Evolutionary conservation across 495 filamentous ascomycete species (phyloP), one percentile per base, ranked within the genome.

Genomic region (Neurospora discreta): DNA sequence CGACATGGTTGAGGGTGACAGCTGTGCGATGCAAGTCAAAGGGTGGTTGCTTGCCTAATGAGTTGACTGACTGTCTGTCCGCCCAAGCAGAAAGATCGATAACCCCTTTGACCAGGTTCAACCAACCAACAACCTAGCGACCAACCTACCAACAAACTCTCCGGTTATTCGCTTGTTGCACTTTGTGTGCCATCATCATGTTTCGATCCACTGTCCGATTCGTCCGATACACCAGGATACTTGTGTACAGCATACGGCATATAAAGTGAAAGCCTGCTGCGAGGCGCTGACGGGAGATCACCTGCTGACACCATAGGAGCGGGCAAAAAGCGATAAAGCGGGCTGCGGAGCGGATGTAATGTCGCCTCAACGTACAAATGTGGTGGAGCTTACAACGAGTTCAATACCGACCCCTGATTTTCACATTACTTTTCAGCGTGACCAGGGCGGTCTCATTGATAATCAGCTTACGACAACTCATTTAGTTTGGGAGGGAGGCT

Each of bases 381-480:
- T 26, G 11, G 46, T 52, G 46, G 26, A 52, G 46, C 46, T 52
- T 46, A 3, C 8, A 58, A 30, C 13, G 5, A 58, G 44, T 46
- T 23, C 26, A 60, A 60, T 60, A 60, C 52, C 26, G 52, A 60
- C 52, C 2, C 26, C 6, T 60, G 52, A 1, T 58, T 30, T 1
- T 58, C 3, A 38, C 3, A 38, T 7, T 38, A 8, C 23, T 44
- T 44, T 10, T 9, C 18, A n/a, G n/a, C 9, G 42, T 44, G 42
- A 44, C 42, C 16, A 7, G 42, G 42, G 7, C 42, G 42, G 16
- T 18, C 7, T 38, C 42, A 20, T 23, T 46, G 43, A n/a, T 23
- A 68, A 74, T 72, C 72, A 74, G 72, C 74, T 75, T 71, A 75
- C 74, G 74, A 72, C 72, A 65, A 20, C 58, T 60, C 23, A 15